A percentile compares a stretch with the other conserved stretches of the same genome.
These are phyloP conservation scores for Platismatia glauca DNA, from an alignment of 495 filamentous ascomycete species.

Conservation along the genomic window DNA sequence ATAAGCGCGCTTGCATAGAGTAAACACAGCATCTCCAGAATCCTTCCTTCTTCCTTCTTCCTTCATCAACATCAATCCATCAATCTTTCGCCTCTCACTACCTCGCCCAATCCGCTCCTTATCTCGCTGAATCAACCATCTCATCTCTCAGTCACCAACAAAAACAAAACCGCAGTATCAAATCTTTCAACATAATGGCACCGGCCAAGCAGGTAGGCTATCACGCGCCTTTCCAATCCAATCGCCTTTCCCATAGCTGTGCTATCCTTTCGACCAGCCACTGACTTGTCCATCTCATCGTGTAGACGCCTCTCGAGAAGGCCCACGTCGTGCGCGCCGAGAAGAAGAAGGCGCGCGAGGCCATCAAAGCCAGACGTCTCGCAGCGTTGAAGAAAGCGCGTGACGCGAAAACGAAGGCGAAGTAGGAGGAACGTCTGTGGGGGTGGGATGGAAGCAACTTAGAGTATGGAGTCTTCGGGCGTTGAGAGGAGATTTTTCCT, in stretches of 20 bases:
- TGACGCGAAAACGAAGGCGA: slow-evolving; percentile 11
- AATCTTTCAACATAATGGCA: neutral
- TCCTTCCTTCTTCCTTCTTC: neutral
- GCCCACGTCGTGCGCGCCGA: slow-evolving; percentile 14
- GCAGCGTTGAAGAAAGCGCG: slow-evolving; percentile 12
- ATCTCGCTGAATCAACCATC: neutral
- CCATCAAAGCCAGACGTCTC: slow-evolving; percentile 16
- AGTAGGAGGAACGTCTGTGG: neutral
- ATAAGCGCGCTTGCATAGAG: neutral
- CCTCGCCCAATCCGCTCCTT: neutral
- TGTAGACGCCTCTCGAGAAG: slow-evolving; percentile 11
- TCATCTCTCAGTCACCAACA: neutral
- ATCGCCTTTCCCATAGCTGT: neutral
- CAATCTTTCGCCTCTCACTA: neutral
- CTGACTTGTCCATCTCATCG: neutral
- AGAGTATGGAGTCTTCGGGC: neutral
- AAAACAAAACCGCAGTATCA: neutral
- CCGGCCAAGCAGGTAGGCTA: slow-evolving; percentile 6
- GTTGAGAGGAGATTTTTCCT: neutral
- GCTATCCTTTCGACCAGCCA: no score
- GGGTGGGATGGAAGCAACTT: neutral
- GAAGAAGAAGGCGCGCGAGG: slow-evolving; percentile 16
- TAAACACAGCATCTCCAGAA: neutral
- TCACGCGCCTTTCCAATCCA: neutral
- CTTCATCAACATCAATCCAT: neutral